Percentiles rank a stretch among this genome's conserved stretches.
Evolutionary conservation across 306 rosid genomes (phyloP).

Genomic region (Cucumis sativus): DNA sequence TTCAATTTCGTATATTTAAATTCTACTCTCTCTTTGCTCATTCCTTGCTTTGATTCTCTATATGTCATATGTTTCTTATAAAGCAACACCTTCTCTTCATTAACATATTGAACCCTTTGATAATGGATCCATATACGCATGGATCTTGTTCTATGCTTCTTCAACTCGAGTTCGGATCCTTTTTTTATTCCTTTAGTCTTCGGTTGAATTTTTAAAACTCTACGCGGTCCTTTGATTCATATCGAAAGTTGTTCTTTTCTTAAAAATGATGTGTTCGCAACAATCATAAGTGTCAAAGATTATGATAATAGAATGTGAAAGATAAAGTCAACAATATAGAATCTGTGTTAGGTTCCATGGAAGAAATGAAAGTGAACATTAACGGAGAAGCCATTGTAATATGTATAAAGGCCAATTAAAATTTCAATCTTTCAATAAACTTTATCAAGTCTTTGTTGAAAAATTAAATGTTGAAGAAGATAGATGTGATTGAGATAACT

Average conservation of each 20-base stretch:
- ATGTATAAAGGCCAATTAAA: background rate
- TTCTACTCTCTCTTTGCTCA: background rate
- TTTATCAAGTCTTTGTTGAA: background rate
- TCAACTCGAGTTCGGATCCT: background rate
- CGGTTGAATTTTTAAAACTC: background rate
- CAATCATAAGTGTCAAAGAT: background rate
- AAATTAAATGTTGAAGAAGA: background rate
- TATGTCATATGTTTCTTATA: background rate
- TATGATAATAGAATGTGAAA: background rate
- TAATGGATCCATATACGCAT: background rate
- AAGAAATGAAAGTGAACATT: background rate
- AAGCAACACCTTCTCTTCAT: background rate
- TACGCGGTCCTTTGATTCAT: background rate
- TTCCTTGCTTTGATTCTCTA: background rate
- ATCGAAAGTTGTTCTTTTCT: background rate
- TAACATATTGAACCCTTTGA: background rate
- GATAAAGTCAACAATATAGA: background rate
- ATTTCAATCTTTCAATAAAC: background rate
- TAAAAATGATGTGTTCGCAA: background rate
- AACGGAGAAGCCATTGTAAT: background rate
- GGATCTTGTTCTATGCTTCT: background rate
- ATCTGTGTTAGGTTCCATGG: background rate
- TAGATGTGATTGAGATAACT: background rate
- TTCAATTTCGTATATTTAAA: background rate
- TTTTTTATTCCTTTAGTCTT: background rate